phyloP scores from a whole-genome alignment of 2,329 filamentous ascomycete genomes.

The Pseudogymnoascus sp. region DNA sequence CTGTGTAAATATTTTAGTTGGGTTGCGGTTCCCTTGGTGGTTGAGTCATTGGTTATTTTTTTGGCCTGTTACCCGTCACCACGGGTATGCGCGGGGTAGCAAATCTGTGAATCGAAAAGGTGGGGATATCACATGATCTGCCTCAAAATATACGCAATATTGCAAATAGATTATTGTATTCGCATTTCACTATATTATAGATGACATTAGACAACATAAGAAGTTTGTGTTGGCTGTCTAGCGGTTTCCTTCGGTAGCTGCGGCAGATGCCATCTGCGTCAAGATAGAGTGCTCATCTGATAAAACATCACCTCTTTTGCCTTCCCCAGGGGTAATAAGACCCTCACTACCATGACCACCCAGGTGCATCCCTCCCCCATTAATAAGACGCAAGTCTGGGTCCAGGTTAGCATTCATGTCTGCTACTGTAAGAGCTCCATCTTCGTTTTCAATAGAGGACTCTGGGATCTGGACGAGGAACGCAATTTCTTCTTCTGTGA shows the following conservation, averaged over 20 bases:
- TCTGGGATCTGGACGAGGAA: conserved; percentile 9
- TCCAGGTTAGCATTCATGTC: conserved; percentile 9
- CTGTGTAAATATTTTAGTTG: background rate
- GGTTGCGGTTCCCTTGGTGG: conserved; percentile 1
- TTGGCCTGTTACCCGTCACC: background rate
- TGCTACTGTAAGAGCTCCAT: background rate
- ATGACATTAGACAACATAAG: conserved; percentile 1
- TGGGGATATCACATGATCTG: background rate
- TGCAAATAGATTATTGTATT: background rate
- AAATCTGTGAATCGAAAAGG: background rate
- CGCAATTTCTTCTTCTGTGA: conserved; percentile 61
- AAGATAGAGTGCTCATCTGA: conserved; percentile 17
- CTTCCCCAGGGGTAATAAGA: background rate
- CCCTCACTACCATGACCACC: background rate
- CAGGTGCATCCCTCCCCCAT: conserved; percentile 8
- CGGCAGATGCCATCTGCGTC: conserved; percentile 22
- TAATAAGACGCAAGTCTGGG: conserved; percentile 7
- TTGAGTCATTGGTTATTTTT: conserved; percentile 8
- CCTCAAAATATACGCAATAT: background rate
- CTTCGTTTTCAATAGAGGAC: conserved; percentile 3
- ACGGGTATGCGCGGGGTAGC: background rate
- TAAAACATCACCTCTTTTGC: conserved; percentile 13
- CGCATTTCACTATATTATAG: background rate
- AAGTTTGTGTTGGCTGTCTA: background rate
- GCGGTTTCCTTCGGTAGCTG: conserved; percentile 14